Evolutionary conservation across 768 basidiomycete genomes (phyloP).

Genomic region (Russula ochroleuca): DNA sequence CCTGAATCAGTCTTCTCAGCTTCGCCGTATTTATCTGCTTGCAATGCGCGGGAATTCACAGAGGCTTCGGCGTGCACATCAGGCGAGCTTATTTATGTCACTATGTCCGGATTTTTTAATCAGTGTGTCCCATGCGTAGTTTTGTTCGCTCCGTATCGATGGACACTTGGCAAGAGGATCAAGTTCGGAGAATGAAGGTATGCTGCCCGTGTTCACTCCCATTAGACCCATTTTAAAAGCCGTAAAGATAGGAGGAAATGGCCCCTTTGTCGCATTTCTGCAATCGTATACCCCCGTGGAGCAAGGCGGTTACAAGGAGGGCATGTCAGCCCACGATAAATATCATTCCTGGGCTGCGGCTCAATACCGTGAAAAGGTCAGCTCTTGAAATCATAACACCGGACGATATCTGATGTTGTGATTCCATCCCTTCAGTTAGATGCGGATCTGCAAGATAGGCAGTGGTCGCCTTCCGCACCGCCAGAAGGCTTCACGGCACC

Average conservation of each 20-base stretch:
- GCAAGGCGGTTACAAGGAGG: conserved; percentile 64
- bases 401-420: conserved; percentile 7
- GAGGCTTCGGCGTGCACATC: conserved; percentile 93
- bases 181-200: conserved; percentile 87
- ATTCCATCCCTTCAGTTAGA: conserved; percentile 55
- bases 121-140: conserved; percentile 38
- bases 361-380: conserved; percentile 91
- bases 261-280: conserved; percentile 75
- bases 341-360: conserved; percentile 94
- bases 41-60: conserved; percentile 78
- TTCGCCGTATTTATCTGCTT: conserved; percentile 90
- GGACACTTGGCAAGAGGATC: conserved; percentile 94
- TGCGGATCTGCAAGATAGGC: conserved; percentile 63
- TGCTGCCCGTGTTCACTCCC: conserved; percentile 4
- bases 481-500: conserved; percentile 44
- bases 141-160: conserved; percentile 93
- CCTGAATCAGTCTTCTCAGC: conserved; percentile 36
- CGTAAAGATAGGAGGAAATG: conserved; percentile 80
- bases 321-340: conserved; percentile 61
- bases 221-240: neutral
- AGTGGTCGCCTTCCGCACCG: conserved; percentile 76
- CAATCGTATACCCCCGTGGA: conserved; percentile 60
- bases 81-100: conserved; percentile 42
- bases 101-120: conserved; percentile 10
- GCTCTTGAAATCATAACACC: conserved; percentile 20